Base-by-base conservation (phyloP, 2,329 filamentous ascomycete species). In the Lasiodiplodia gonubiensis region DNA sequence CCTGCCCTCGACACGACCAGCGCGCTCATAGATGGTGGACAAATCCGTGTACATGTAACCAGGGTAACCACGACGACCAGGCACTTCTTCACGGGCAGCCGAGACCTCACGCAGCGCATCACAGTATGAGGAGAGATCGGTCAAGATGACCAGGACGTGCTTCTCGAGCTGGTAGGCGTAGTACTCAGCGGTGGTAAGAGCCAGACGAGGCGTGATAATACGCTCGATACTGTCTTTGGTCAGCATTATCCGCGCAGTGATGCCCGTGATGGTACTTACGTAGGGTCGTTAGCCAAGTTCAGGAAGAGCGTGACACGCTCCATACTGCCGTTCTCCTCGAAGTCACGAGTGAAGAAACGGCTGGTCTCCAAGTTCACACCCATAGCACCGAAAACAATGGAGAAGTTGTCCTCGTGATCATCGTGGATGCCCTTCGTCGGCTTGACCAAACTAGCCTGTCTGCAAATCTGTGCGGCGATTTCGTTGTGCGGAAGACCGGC, bases 1-100 rank as follows among this genome's bases (percentile, higher is more conserved):
- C 74, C 96, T 92, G 74, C 96, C 96, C 77, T 93, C 86, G 61
- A 99, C 95, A 91, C 95, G 95, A 77, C 95, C 95, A 74, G 95
- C 95, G 84, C 95, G 94, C 84, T 99, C 95, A 86, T 99, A 99
- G 76, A 99, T 97, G 78, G 95, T 99, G 69, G 95, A 97, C 89
- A 99, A 92, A 89, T 99, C 96, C 74, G 95, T 99, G 86, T 99
- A 99, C 95, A 99, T 99, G 88, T 99, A 99, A 92, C 95, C 95
- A 65, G 95, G 95, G 85, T 95, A 99, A 88, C 95, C 95, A 89
- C 95, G 94, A 81, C 95, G 94, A 86, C 95, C 95, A 49, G 95
- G 95, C 52, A 99, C 95, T 89, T 99, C 95, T 87, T 99, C 95
- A 84, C 95, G 89, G 64, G 95, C 95, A 66, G 95, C 94, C 16